A percentile compares a stretch with the other conserved stretches of the same genome.
These are phyloP conservation scores for Maudiozyma saulgeensis DNA, from an alignment of 805 yeast species.

Conservation along the genomic window DNA sequence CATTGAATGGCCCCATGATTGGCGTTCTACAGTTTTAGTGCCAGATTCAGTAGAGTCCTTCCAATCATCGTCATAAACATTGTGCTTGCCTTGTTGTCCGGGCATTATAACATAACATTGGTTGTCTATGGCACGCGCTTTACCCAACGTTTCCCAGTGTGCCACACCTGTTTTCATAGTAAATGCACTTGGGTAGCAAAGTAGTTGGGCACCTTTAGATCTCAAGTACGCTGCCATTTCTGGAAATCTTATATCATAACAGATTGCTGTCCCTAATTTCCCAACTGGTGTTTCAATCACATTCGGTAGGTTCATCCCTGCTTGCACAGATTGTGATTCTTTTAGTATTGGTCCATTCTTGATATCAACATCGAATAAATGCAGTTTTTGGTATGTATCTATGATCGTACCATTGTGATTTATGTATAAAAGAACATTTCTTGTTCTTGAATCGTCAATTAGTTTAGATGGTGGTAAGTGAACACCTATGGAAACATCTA, in stretches of 20 bases:
- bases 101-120: slow-evolving; percentile 85
- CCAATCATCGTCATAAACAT: slow-evolving; percentile 37
- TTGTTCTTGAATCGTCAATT: slow-evolving; percentile 37
- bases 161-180: slow-evolving; percentile 85
- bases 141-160: slow-evolving; percentile 77
- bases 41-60: slow-evolving; percentile 1
- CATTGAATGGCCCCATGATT: slow-evolving; percentile 79
- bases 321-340: slow-evolving; percentile 73
- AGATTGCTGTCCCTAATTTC: slow-evolving; percentile 61
- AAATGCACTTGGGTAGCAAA: slow-evolving; percentile 87
- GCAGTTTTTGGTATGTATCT: slow-evolving; percentile 74
- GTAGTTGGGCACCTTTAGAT: slow-evolving; percentile 59
- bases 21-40: slow-evolving; percentile 32
- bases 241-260: slow-evolving; percentile 84
- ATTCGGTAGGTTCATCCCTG: slow-evolving; percentile 47
- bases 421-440: slow-evolving; percentile 69
- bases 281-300: slow-evolving; percentile 57
- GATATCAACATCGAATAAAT: slow-evolving; percentile 81
- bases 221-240: slow-evolving; percentile 63
- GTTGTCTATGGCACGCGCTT: slow-evolving; percentile 79
- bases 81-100: slow-evolving; percentile 77
- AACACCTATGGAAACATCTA: slow-evolving; percentile 75
- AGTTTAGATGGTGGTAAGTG: slow-evolving; percentile 59
- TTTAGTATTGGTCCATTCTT: slow-evolving; percentile 68
- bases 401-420: slow-evolving; percentile 52